Evolutionary conservation across 2,329 filamentous ascomycete species (phyloP).

Genomic region (Sphaceloma murrayae): DNA sequence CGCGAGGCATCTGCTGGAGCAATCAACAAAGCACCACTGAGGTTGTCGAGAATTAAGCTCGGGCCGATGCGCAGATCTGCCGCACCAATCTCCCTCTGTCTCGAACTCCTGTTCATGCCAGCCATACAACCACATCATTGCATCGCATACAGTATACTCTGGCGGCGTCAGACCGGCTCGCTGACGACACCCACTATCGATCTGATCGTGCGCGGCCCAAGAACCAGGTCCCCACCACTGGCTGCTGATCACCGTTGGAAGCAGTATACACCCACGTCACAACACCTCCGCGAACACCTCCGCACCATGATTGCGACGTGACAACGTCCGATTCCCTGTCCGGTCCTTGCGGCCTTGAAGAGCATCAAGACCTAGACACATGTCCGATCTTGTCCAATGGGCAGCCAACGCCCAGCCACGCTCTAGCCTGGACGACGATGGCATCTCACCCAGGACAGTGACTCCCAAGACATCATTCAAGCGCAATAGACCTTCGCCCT

Average conservation of each 20-base stretch:
- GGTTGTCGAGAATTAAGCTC: constrained; percentile 1
- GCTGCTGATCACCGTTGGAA: no score
- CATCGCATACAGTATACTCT: no score
- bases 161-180: no score
- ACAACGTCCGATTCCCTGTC: background rate
- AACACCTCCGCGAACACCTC: constrained; percentile 12
- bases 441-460: constrained; percentile 11
- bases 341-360: no score
- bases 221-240: no score
- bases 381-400: constrained; percentile 15
- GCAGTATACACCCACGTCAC: no score
- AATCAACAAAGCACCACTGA: no score
- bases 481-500: constrained; percentile 1
- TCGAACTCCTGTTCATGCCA: constrained; percentile 12
- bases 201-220: no score
- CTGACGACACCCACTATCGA: background rate
- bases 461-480: constrained; percentile 14
- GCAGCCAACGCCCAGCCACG: background rate
- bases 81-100: constrained; percentile 15
- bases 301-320: constrained; percentile 8
- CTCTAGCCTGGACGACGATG: constrained; percentile 7
- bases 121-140: background rate
- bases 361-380: no score
- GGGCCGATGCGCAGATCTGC: constrained; percentile 6
- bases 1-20: no score